Base-by-base conservation (phyloP, 805 yeast species). In the Maudiozyma serrabonitensis region DNA sequence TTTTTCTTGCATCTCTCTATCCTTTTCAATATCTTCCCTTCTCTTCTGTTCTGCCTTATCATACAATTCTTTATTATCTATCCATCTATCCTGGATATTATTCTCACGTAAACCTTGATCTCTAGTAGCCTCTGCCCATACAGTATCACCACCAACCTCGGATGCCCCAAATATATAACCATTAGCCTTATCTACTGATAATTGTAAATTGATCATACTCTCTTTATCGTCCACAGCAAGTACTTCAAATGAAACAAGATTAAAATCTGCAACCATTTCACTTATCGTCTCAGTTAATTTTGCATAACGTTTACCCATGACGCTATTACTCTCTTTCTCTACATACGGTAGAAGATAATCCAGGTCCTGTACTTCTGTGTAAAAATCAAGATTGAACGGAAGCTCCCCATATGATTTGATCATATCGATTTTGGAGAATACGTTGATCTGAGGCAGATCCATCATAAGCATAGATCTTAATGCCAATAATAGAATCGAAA, bases 81-180 rank as follows among this genome's bases (percentile, higher is more conserved):
- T 78, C 99, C 99, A 93, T 52, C 99, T 74, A 56, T 93, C 99
- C 57, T 93, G 99, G 4, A 88, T 78, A 63, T 90, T 96, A 40
- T 61, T 55, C 35, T 61, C 80, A 42, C 74, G 64, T 43, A 73
- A 66, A 11, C 86, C 81, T 39, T 90, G 82, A 61, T 86, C 87
- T 54, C 98, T 75, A 0, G 91, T 78, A 0, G 96, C 96, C 57
- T 91, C 96, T n/a, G 89, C 86, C 99, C 99, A 93, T 1, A 93
- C 81, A 0, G 91, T 79, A 62, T 93, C 99, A n/a, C 98, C 99
- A 2, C 97, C 96, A 7, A 91, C 75, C 57, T 93, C 99, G 31
- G 89, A 86, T 1, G 90, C 73, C 0, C 99, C 99, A 70, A 87
- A 88, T 56, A 86, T 76, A 63, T 93, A 93, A 0, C 99, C 99